Conservation (phyloP, 352 stramenopile species). For the Phytophthora pseudosyringae region DNA sequence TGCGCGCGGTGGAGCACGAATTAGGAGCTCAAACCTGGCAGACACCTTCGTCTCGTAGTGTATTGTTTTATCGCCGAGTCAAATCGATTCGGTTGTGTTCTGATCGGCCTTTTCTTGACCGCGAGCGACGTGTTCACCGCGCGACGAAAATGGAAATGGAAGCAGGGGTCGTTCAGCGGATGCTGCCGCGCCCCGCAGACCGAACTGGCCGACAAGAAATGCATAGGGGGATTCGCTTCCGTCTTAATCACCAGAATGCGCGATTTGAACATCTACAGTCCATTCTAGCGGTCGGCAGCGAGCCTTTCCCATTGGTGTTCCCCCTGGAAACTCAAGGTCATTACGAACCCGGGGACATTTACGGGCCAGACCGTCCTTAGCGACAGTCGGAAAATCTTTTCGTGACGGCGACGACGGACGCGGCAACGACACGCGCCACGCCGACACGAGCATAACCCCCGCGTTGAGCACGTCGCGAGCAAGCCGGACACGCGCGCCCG, state of each 20-base stretch:
- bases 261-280: neutral
- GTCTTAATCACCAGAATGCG: constrained; percentile 3
- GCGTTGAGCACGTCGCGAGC: constrained; percentile 9
- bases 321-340: constrained; percentile 31
- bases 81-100: constrained; percentile 15
- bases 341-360: constrained; percentile 34
- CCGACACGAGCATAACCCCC: constrained; percentile 26
- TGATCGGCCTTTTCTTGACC: constrained; percentile 15
- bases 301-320: neutral
- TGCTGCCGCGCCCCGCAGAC: neutral
- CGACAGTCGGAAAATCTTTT: constrained; percentile 27
- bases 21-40: neutral
- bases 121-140: constrained; percentile 4
- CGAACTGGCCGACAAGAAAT: constrained; percentile 13
- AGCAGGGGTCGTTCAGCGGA: constrained; percentile 5
- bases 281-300: constrained; percentile 1
- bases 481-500: constrained; percentile 13
- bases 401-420: neutral
- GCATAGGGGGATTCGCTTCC: constrained; percentile 2
- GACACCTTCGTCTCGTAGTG: constrained; percentile 12
- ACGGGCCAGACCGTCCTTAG: constrained; percentile 19
- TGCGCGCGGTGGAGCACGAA: neutral
- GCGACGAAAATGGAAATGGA: constrained; percentile 31
- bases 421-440: neutral
- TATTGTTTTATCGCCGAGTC: constrained; percentile 7